These are phyloP conservation scores for Aspergillus cavernicola DNA, from an alignment of 495 filamentous ascomycete genomes.

Conservation along the genomic window DNA sequence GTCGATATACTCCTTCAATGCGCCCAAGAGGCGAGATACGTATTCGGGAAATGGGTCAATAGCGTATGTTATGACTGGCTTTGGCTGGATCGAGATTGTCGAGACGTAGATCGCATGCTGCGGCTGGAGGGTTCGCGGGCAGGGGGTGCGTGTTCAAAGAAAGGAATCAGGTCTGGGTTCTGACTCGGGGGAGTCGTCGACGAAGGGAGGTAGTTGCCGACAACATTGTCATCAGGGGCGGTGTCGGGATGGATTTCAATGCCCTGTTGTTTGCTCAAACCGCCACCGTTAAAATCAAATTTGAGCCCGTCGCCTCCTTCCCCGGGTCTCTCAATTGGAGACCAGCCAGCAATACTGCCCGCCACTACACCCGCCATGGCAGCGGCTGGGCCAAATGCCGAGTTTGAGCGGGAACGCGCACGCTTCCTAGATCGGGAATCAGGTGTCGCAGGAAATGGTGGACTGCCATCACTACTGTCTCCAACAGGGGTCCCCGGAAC, in stretches of 20 bases:
- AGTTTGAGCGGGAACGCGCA: constrained; percentile 81
- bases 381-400: constrained; percentile 75
- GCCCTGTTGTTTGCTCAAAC: constrained; percentile 48
- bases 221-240: constrained; percentile 50
- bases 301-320: constrained; percentile 47
- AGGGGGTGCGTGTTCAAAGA: constrained; percentile 45
- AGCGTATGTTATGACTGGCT: constrained; percentile 21
- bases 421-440: constrained; percentile 69
- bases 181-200: constrained; percentile 56
- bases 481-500: constrained; percentile 63
- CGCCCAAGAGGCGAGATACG: neutral
- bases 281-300: constrained; percentile 43
- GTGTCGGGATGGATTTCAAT: constrained; percentile 58
- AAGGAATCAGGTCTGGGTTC: constrained; percentile 50
- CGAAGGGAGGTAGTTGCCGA: constrained; percentile 41
- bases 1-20: too few species aligned
- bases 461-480: constrained; percentile 43
- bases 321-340: constrained; percentile 65
- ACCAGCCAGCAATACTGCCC: constrained; percentile 84
- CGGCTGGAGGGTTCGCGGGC: constrained; percentile 36
- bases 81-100: constrained; percentile 31
- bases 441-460: constrained; percentile 59
- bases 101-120: constrained; percentile 33
- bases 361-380: constrained; percentile 85
- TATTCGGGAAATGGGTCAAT: neutral